Percentiles rank a stretch among this genome's conserved stretches.
Conservation (phyloP, 306 rosid species). For the Gastrolobium bilobum region DNA sequence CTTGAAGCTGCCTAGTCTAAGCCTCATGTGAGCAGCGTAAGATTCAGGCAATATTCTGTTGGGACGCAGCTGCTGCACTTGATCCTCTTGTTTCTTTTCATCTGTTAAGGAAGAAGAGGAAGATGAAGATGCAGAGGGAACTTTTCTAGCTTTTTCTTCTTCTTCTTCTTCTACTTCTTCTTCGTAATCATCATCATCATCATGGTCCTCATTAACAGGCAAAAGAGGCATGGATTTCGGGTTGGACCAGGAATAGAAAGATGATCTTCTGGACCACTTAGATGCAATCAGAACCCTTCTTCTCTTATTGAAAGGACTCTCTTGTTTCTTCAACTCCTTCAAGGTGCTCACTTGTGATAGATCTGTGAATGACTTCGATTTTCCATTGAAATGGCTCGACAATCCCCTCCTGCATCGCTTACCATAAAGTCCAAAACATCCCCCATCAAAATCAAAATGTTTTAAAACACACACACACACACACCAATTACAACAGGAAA, state of each 20-base stretch:
- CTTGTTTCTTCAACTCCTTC: slow-evolving; percentile 74
- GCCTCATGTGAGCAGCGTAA: slow-evolving; percentile 54
- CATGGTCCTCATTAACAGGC: slow-evolving; percentile 67
- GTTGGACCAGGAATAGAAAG: slow-evolving; percentile 75
- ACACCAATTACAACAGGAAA: background rate
- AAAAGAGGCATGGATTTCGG: slow-evolving; percentile 94
- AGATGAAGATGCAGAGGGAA: slow-evolving; percentile 44
- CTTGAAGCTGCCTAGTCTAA: slow-evolving; percentile 70
- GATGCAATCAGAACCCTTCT: slow-evolving; percentile 79
- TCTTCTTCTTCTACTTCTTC: slow-evolving; percentile 48
- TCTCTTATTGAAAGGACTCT: slow-evolving; percentile 87
- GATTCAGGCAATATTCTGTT: slow-evolving; percentile 44
- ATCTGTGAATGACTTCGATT: slow-evolving; percentile 86
- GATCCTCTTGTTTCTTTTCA: slow-evolving; percentile 57
- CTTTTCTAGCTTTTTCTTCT: slow-evolving; percentile 41
- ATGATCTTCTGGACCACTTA: slow-evolving; percentile 69
- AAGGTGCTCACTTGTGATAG: slow-evolving; percentile 63
- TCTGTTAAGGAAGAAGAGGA: slow-evolving; percentile 52
- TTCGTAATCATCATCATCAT: slow-evolving; percentile 57
- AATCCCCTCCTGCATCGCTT: slow-evolving; percentile 81
- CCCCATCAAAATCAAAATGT: too few species aligned
- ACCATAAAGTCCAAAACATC: background rate
- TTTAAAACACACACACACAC: background rate
- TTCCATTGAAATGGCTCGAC: slow-evolving; percentile 83
- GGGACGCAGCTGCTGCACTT: slow-evolving; percentile 11